Percentiles rank a stretch among this genome's conserved stretches.
Evolutionary conservation across 345 rosid species (phyloP).

Genomic region (Noccaea caerulescens): DNA sequence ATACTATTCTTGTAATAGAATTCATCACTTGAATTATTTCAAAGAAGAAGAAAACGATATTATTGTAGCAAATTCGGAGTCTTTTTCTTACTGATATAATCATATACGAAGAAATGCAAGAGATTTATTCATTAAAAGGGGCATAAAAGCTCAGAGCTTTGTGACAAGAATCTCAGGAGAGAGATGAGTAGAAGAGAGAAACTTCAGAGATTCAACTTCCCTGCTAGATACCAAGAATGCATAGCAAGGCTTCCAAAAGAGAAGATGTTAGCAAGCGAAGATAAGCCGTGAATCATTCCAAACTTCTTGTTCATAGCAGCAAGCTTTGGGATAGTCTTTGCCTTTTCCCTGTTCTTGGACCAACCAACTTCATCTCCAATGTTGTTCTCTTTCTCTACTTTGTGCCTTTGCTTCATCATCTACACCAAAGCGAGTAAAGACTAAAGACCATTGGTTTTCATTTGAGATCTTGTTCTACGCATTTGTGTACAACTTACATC

Average conservation of each 20-base stretch:
- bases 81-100: not conserved
- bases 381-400: slow-evolving; percentile 79
- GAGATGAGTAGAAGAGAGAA: not conserved
- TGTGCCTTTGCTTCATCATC: slow-evolving; percentile 99
- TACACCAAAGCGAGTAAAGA: slow-evolving; percentile 26
- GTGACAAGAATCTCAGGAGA: not conserved
- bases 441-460: not conserved
- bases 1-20: slow-evolving; percentile 2
- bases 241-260: slow-evolving; percentile 93
- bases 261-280: slow-evolving; percentile 91
- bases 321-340: slow-evolving; percentile 82
- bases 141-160: slow-evolving; percentile 25
- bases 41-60: not conserved
- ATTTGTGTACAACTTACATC: slow-evolving; percentile 51
- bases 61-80: slow-evolving; percentile 1
- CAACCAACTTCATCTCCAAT: slow-evolving; percentile 84
- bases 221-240: slow-evolving; percentile 97
- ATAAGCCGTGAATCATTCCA: slow-evolving; percentile 97
- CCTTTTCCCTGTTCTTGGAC: slow-evolving; percentile 83
- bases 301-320: slow-evolving; percentile 98
- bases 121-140: slow-evolving; percentile 23
- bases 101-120: slow-evolving; percentile 21
- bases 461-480: not conserved
- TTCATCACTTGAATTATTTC: slow-evolving; percentile 12
- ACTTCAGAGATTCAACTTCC: slow-evolving; percentile 76